phyloP scores from a whole-genome alignment of 2,329 filamentous ascomycete genomes.

The Bipolaris bicolor region DNA sequence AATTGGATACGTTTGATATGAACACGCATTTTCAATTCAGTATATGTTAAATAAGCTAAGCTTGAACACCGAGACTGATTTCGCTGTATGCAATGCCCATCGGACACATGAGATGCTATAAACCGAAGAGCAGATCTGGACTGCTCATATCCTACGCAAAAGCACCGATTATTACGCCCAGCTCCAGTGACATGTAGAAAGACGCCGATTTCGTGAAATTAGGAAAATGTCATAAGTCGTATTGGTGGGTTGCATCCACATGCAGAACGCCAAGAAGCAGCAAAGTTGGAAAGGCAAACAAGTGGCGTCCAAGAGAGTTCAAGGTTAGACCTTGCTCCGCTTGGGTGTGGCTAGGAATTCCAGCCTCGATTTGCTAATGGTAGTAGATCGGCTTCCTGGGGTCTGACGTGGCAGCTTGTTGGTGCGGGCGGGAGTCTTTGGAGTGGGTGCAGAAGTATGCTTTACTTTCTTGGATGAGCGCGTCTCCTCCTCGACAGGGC shows the following conservation, averaged over 20 bases:
- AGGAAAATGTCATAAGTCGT: conserved; percentile 13
- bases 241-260: not conserved
- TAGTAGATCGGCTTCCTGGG: conserved; percentile 35
- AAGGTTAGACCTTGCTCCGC: conserved; percentile 36
- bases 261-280: conserved; percentile 17
- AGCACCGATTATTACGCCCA: conserved; percentile 20
- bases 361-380: conserved; percentile 48
- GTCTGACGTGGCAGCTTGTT: conserved; percentile 43
- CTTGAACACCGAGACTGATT: conserved; percentile 19
- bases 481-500: conserved; percentile 34
- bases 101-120: conserved; percentile 14
- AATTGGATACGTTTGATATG: not conserved
- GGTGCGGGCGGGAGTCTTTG: conserved; percentile 37
- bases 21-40: conserved; percentile 15
- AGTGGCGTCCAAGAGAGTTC: not conserved
- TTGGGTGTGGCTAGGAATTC: conserved; percentile 50
- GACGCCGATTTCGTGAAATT: conserved; percentile 8
- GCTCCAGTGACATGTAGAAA: conserved; percentile 17
- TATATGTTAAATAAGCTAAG: conserved; percentile 26
- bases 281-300: not conserved
- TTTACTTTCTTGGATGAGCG: conserved; percentile 46
- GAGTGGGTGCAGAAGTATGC: conserved; percentile 27
- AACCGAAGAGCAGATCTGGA: conserved; percentile 18
- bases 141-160: conserved; percentile 6
- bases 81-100: conserved; percentile 24